phyloP scores from a whole-genome alignment of 495 filamentous ascomycete genomes.

The Pyronema domesticum region DNA sequence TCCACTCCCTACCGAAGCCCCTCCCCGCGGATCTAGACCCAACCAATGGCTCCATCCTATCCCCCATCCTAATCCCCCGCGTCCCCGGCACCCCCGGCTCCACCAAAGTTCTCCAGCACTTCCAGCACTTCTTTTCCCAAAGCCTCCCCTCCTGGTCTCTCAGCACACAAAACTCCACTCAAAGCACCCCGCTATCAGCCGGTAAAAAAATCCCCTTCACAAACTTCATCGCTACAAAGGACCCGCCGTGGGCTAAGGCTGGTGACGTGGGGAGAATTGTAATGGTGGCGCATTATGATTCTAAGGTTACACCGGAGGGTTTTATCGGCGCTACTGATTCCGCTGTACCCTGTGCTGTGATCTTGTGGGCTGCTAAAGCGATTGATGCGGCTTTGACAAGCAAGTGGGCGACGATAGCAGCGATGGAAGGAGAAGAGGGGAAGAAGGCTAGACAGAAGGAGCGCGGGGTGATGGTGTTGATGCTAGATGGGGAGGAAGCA shows the following conservation, averaged over 20 bases:
- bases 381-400: slow-evolving; percentile 60
- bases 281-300: slow-evolving; percentile 89
- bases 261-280: slow-evolving; percentile 68
- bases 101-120: slow-evolving; percentile 57
- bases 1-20: slow-evolving; percentile 43
- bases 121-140: slow-evolving; percentile 57
- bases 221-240: slow-evolving; percentile 74
- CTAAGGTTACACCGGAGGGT: slow-evolving; percentile 58
- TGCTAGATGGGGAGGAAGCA: slow-evolving; percentile 90
- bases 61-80: slow-evolving; percentile 76
- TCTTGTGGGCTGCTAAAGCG: slow-evolving; percentile 67
- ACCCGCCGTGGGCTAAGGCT: slow-evolving; percentile 58
- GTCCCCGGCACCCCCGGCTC: slow-evolving; percentile 74
- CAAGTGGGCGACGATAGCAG: slow-evolving; percentile 62
- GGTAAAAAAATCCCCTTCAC: slow-evolving; percentile 56
- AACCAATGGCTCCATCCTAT: slow-evolving; percentile 47
- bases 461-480: slow-evolving; percentile 70
- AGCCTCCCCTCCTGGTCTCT: slow-evolving; percentile 64
- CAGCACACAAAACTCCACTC: slow-evolving; percentile 70
- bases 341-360: slow-evolving; percentile 79
- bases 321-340: slow-evolving; percentile 93
- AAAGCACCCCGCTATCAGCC: slow-evolving; percentile 55
- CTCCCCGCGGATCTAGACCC: slow-evolving; percentile 68
- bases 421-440: slow-evolving; percentile 41
- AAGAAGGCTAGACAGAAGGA: slow-evolving; percentile 3